A percentile compares a stretch with the other conserved stretches of the same genome.
Conservation (phyloP, 106 monocot species). For the Dactylorhiza incarnata region DNA sequence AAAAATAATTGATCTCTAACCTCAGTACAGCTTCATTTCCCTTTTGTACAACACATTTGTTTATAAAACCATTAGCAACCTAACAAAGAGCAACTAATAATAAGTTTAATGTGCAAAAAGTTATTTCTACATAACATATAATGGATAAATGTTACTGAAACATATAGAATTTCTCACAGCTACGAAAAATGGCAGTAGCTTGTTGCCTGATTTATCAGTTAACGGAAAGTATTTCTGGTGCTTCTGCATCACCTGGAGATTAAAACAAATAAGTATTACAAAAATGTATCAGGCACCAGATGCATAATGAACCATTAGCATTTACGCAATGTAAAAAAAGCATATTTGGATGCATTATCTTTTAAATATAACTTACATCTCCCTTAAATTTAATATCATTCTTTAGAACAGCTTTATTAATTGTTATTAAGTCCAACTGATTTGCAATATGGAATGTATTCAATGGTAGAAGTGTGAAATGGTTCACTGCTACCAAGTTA, state of each 20-base stretch:
- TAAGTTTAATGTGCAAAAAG: not conserved
- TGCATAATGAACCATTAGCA: not conserved
- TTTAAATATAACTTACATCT: not conserved
- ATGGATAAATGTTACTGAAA: not conserved
- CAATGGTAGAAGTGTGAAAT: not conserved
- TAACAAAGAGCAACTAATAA: slow-evolving; percentile 18
- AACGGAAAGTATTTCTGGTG: slow-evolving; percentile 93
- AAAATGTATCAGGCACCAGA: not conserved
- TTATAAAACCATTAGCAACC: slow-evolving; percentile 86
- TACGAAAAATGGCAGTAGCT: slow-evolving; percentile 77
- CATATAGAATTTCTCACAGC: slow-evolving; percentile 43
- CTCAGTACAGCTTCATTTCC: slow-evolving; percentile 98
- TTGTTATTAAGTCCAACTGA: not conserved
- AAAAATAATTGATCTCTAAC: slow-evolving; percentile 18
- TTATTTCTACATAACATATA: not conserved
- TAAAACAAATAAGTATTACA: not conserved
- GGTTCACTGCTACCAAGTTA: not conserved
- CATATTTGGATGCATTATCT: too few species aligned
- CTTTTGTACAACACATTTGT: slow-evolving; percentile 59
- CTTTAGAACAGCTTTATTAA: not conserved
- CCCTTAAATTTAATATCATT: not conserved
- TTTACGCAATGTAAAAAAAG: too few species aligned
- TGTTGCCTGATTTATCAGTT: slow-evolving; percentile 36
- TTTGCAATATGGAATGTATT: not conserved
- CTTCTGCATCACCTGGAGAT: slow-evolving; percentile 91